These are phyloP conservation scores for Globisporangium emineosum DNA, from an alignment of 352 stramenopile species.

Conservation along the genomic window DNA sequence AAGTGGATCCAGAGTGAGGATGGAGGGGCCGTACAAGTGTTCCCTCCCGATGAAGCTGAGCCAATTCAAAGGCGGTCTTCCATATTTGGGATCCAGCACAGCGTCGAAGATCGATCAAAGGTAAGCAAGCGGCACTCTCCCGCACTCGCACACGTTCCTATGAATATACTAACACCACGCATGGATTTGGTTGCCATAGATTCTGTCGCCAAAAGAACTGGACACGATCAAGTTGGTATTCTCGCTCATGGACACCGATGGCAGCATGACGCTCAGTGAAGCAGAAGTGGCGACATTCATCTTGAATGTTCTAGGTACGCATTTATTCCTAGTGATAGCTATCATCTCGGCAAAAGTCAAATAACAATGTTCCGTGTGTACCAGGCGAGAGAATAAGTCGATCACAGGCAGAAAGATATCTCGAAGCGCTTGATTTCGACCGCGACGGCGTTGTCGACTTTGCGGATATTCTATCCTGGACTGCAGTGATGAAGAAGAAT, in stretches of 20 bases:
- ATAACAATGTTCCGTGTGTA: not conserved
- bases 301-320: slow-evolving; percentile 65
- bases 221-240: slow-evolving; percentile 83
- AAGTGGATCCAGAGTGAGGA: slow-evolving; percentile 69
- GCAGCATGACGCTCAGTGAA: slow-evolving; percentile 55
- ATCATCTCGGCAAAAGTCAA: not conserved
- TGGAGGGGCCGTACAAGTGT: slow-evolving; percentile 5
- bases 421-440: slow-evolving; percentile 74
- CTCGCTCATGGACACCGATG: slow-evolving; percentile 75
- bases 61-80: not conserved
- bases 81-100: not conserved
- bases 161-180: not conserved
- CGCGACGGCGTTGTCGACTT: slow-evolving; percentile 74
- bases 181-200: slow-evolving; percentile 20
- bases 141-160: not conserved
- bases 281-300: slow-evolving; percentile 67
- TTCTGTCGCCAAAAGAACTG: slow-evolving; percentile 56
- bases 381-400: slow-evolving; percentile 56
- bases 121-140: slow-evolving; percentile 9
- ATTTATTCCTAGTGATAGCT: not conserved
- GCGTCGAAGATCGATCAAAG: slow-evolving; percentile 29
- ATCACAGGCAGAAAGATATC: slow-evolving; percentile 49
- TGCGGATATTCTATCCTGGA: slow-evolving; percentile 72
- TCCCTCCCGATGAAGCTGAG: not conserved
- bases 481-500: slow-evolving; percentile 66